Evolutionary conservation across 495 filamentous ascomycete species (phyloP).

Genomic region (Hyaloscypha variabilis): DNA sequence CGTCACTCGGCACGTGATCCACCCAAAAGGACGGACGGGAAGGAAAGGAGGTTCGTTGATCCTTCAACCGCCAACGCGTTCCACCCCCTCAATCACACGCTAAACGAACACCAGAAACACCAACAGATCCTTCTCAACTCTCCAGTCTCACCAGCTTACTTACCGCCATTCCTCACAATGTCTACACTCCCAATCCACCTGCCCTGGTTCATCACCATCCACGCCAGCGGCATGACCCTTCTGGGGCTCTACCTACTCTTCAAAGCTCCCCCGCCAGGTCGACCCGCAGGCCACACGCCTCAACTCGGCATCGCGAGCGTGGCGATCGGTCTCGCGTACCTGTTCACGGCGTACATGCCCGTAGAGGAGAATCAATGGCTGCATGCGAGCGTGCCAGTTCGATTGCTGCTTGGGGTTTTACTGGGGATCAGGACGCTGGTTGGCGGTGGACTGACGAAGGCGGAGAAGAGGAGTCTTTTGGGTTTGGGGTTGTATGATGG

Average conservation of each 20-base stretch:
- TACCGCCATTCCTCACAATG: background rate
- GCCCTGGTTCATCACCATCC: constrained; percentile 14
- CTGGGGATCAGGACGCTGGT: background rate
- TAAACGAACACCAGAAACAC: too few relatives aligned
- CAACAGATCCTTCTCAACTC: background rate
- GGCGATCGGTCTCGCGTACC: constrained; percentile 12
- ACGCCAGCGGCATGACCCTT: background rate
- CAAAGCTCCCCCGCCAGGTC: background rate
- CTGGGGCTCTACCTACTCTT: constrained; percentile 7
- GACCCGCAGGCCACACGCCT: background rate
- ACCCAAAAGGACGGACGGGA: too few relatives aligned
- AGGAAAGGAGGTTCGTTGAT: too few relatives aligned
- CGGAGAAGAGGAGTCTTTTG: constrained; percentile 10
- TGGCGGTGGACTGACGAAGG: background rate
- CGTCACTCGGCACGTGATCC: too few relatives aligned
- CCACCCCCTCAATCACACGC: too few relatives aligned
- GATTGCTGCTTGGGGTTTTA: background rate
- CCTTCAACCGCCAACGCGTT: too few relatives aligned
- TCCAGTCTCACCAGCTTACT: background rate
- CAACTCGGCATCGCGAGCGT: constrained; percentile 10
- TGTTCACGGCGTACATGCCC: constrained; percentile 16
- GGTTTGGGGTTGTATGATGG: constrained; percentile 10
- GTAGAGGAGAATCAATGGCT: constrained; percentile 21
- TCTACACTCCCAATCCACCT: constrained; percentile 11
- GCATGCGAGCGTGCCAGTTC: constrained; percentile 15